Evolutionary conservation across 257 asterid genomes (phyloP).

Genomic region (Nicotiana tabacum): DNA sequence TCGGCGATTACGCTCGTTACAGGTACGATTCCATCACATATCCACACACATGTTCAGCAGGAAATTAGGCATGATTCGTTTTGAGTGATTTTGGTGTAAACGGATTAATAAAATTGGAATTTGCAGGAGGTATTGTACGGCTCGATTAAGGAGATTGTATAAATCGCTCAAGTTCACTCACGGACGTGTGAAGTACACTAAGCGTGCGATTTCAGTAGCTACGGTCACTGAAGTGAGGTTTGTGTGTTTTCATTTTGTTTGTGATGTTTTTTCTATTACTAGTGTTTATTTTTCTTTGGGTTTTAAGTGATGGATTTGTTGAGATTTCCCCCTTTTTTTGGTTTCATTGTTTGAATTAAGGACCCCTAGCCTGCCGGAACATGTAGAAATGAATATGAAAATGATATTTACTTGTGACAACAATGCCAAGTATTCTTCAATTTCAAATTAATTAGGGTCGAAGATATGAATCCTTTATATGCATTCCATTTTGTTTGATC

Average conservation of each 20-base stretch:
- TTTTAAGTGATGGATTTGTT: neutral
- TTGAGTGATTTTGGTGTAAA: neutral
- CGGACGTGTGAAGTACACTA: conserved; percentile 89
- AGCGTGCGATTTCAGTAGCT: conserved; percentile 50
- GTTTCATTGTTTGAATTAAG: neutral
- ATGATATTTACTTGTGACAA: neutral
- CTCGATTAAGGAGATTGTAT: conserved; percentile 83
- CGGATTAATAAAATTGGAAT: neutral
- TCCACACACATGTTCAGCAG: neutral
- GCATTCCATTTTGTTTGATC: neutral
- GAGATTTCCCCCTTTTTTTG: neutral
- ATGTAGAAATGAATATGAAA: neutral
- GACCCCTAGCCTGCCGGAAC: neutral
- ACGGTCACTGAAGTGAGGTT: conserved; percentile 92
- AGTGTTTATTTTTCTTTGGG: neutral
- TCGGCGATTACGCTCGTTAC: conserved; percentile 87
- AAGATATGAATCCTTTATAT: too few species aligned
- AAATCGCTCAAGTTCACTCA: conserved; percentile 93
- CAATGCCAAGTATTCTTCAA: neutral
- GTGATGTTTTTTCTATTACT: neutral
- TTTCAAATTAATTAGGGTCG: too few species aligned
- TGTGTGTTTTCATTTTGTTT: neutral
- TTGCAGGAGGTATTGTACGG: conserved; percentile 88
- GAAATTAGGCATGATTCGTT: neutral
- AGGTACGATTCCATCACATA: conserved; percentile 35